A percentile compares a stretch with the other conserved stretches of the same genome.
These are phyloP conservation scores for Arachis monticola DNA, from an alignment of 331 rosid species.

Conservation along the genomic window DNA sequence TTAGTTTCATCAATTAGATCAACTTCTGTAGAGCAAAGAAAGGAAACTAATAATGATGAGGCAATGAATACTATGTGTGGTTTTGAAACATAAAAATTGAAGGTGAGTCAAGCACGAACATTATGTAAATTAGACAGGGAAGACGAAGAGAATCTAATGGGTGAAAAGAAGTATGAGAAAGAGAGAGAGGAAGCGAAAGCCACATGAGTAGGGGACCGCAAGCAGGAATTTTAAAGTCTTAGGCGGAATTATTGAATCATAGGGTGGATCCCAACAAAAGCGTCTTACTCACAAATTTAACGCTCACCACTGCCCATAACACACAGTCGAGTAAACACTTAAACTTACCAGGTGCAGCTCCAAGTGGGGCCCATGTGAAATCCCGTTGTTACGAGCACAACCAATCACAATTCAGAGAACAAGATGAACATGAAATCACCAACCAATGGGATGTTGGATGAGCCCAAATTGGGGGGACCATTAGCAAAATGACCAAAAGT, in stretches of 20 bases:
- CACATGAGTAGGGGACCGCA: slow-evolving; percentile 58
- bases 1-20: background rate
- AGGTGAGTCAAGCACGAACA: background rate
- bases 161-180: slow-evolving; percentile 30
- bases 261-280: slow-evolving; percentile 48
- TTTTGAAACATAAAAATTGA: slow-evolving; percentile 12
- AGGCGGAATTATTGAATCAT: slow-evolving; percentile 49
- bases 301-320: background rate
- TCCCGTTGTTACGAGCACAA: slow-evolving; percentile 41
- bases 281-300: slow-evolving; percentile 49
- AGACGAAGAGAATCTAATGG: slow-evolving; percentile 11
- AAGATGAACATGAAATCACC: slow-evolving; percentile 56
- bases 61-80: background rate
- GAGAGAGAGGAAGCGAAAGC: slow-evolving; percentile 36
- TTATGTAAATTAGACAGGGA: too few species aligned
- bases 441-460: slow-evolving; percentile 68
- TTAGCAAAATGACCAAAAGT: slow-evolving; percentile 47
- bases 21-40: background rate
- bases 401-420: slow-evolving; percentile 64
- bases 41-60: background rate
- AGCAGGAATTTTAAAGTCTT: slow-evolving; percentile 41
- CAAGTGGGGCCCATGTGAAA: slow-evolving; percentile 55
- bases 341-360: slow-evolving; percentile 18
- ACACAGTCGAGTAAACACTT: background rate
- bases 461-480: slow-evolving; percentile 37